These are phyloP conservation scores for Chlamydomonas sphaeroides DNA, from an alignment of 139 green algal species.

Conservation along the genomic window DNA sequence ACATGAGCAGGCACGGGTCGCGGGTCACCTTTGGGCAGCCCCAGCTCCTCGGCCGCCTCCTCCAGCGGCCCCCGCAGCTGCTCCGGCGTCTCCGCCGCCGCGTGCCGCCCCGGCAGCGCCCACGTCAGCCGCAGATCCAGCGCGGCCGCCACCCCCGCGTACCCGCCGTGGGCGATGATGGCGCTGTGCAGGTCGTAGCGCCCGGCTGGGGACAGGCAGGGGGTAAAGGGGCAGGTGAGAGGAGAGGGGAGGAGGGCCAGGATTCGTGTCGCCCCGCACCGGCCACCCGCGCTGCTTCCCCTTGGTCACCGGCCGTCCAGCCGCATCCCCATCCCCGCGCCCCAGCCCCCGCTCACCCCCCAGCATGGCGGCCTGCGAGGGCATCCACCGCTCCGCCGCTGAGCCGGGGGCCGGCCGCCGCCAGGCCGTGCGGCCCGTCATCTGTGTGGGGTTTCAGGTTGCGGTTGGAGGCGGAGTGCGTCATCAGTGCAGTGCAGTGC, in stretches of 20 bases:
- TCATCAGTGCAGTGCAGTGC: no score
- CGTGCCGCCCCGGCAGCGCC: neutral
- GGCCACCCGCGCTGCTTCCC: no score
- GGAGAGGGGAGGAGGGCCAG: neutral
- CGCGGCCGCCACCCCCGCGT: neutral
- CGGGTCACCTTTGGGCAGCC: neutral
- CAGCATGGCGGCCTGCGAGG: neutral
- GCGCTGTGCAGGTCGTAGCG: conserved; percentile 25
- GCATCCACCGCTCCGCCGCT: conserved; percentile 23
- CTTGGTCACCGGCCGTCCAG: no score
- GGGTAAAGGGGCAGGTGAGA: no score
- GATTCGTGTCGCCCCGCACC: no score
- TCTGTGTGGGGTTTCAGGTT: no score
- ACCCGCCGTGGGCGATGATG: conserved; percentile 11
- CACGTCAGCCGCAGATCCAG: conserved; percentile 19
- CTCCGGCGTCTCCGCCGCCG: neutral
- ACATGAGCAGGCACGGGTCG: no score
- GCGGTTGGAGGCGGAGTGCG: no score
- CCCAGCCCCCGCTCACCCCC: neutral
- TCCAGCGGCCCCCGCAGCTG: neutral
- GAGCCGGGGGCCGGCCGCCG: no score
- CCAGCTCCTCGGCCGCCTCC: conserved; percentile 5
- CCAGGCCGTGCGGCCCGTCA: no score
- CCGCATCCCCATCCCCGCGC: no score
- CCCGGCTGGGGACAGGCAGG: neutral